Percentiles rank a stretch among this genome's conserved stretches.
These are phyloP conservation scores for Hypoxylon sp. DNA, from an alignment of 2,329 filamentous ascomycete species.

Conservation along the genomic window DNA sequence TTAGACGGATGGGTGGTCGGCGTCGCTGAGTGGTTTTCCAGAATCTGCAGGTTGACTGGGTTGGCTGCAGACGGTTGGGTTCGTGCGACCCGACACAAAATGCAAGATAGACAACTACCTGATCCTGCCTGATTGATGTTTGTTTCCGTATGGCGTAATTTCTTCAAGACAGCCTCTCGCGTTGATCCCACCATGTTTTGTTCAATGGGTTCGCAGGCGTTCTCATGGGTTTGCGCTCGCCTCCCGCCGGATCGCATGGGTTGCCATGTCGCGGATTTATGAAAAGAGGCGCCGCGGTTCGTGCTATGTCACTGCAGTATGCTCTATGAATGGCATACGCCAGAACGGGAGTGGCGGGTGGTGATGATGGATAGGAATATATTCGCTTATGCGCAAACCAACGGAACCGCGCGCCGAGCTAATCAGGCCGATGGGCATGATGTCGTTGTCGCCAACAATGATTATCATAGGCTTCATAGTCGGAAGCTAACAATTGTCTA, in stretches of 20 bases:
- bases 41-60: constrained; percentile 39
- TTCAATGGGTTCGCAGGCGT: not conserved
- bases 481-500: not conserved
- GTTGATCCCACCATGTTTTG: constrained; percentile 1
- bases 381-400: constrained; percentile 23
- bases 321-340: not conserved
- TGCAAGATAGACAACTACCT: constrained; percentile 32
- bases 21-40: constrained; percentile 39
- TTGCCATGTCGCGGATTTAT: constrained; percentile 5
- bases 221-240: not conserved
- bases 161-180: not conserved
- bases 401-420: constrained; percentile 27
- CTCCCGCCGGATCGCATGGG: not conserved
- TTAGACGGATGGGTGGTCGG: constrained; percentile 15
- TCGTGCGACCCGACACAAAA: constrained; percentile 38
- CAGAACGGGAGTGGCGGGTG: constrained; percentile 2
- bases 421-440: constrained; percentile 9
- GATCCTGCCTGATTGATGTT: constrained; percentile 18
- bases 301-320: not conserved
- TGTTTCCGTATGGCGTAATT: constrained; percentile 1
- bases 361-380: constrained; percentile 6
- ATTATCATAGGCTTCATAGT: not conserved
- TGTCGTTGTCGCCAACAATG: constrained; percentile 18
- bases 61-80: constrained; percentile 38
- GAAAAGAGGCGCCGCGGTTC: not conserved